These are phyloP conservation scores for Coniosporium apollinis DNA, from an alignment of 495 filamentous ascomycete species.

Conservation along the genomic window DNA sequence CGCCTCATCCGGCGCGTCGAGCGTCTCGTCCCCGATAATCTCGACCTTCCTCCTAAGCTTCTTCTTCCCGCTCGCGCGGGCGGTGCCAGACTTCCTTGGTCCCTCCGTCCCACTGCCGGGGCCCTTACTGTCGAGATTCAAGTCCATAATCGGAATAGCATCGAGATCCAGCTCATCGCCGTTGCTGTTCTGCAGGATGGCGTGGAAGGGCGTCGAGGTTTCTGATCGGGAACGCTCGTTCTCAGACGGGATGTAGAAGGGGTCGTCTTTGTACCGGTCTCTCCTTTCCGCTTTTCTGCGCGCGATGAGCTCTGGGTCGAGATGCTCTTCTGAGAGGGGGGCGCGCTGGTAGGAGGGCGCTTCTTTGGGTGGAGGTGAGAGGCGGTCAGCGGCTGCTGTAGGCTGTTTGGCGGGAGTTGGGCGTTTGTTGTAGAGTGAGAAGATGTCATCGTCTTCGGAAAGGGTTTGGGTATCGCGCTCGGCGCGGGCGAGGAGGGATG, in stretches of 20 bases:
- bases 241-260: constrained; percentile 68
- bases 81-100: constrained; percentile 6
- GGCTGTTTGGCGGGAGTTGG: constrained; percentile 13
- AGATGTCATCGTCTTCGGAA: constrained; percentile 44
- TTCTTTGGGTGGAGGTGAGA: constrained; percentile 18
- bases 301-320: constrained; percentile 45
- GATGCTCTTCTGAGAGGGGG: constrained; percentile 33
- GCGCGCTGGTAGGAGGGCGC: constrained; percentile 46
- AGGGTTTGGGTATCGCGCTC: constrained; percentile 33
- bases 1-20: constrained; percentile 14
- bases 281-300: constrained; percentile 48
- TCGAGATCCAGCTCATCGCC: constrained; percentile 73
- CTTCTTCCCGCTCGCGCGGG: constrained; percentile 10
- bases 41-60: constrained; percentile 25
- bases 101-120: constrained; percentile 4
- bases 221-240: constrained; percentile 27
- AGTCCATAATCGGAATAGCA: constrained; percentile 83
- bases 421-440: constrained; percentile 52
- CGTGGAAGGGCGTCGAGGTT: constrained; percentile 52
- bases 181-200: constrained; percentile 48
- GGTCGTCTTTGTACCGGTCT: constrained; percentile 78
- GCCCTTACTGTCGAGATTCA: constrained; percentile 44
- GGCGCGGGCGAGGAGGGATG: constrained; percentile 40
- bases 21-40: constrained; percentile 24
- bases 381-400: constrained; percentile 33